A percentile compares a stretch with the other conserved stretches of the same genome.
phyloP scores from a whole-genome alignment of 2,329 filamentous ascomycete genomes.

The Coniella vitis region DNA sequence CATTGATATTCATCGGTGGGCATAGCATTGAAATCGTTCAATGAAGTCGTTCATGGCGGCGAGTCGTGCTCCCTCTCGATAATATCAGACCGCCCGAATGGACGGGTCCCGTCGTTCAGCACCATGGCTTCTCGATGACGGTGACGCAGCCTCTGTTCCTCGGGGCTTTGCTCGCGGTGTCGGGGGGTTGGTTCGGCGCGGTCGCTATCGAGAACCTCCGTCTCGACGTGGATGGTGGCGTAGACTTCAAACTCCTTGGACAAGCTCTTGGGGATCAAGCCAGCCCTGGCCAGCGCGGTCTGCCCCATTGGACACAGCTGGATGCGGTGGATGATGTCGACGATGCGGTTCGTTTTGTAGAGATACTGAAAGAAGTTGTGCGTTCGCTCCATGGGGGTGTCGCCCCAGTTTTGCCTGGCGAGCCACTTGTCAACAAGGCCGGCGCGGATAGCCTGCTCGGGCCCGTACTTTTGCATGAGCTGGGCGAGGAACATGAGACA shows the following conservation, averaged over 20 bases:
- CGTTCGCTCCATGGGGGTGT: constrained; percentile 42
- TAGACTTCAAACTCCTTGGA: constrained; percentile 18
- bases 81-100: constrained; percentile 69
- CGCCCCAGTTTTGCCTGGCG: constrained; percentile 64
- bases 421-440: constrained; percentile 68
- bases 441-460: constrained; percentile 52
- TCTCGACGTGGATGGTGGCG: constrained; percentile 13
- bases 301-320: constrained; percentile 44
- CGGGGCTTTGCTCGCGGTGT: constrained; percentile 46
- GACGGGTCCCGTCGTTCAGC: constrained; percentile 74
- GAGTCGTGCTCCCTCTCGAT: constrained; percentile 56
- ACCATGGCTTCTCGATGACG: constrained; percentile 85
- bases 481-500: constrained; percentile 52
- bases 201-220: constrained; percentile 15
- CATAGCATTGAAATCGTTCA: no score
- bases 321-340: constrained; percentile 44
- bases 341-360: constrained; percentile 45
- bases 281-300: constrained; percentile 44
- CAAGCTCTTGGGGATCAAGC: constrained; percentile 33
- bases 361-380: constrained; percentile 48
- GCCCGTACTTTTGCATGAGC: constrained; percentile 53
- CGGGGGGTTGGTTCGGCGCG: constrained; percentile 29
- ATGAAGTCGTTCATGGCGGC: constrained; percentile 16
- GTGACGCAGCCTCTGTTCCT: constrained; percentile 67
- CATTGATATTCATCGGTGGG: neutral